Percentiles rank a stretch among this genome's conserved stretches.
Evolutionary conservation across 305 asterid species (phyloP).

Genomic region (Caryopteris hybrid): DNA sequence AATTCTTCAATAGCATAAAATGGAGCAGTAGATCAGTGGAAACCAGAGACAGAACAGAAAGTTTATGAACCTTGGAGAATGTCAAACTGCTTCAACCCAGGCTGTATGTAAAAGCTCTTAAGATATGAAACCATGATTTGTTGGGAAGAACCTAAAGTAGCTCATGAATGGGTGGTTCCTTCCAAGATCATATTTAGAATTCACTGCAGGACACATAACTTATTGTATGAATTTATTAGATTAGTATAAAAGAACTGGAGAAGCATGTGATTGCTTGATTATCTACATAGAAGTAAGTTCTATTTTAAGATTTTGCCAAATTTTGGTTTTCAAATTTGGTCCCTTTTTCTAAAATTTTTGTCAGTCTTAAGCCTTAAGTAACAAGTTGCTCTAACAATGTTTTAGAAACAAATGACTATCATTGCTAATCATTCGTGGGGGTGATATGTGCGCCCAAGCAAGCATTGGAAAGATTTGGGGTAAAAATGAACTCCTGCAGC

Average conservation of each 20-base stretch:
- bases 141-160: constrained; percentile 5
- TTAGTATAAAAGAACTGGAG: constrained; percentile 1
- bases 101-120: neutral
- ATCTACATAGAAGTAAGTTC: neutral
- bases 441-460: neutral
- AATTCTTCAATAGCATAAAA: neutral
- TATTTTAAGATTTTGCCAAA: neutral
- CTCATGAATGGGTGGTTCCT: neutral
- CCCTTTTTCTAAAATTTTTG: neutral
- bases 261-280: constrained; percentile 1
- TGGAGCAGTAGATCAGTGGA: neutral
- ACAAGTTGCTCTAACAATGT: neutral
- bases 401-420: neutral
- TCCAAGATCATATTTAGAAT: neutral
- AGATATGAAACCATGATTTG: neutral
- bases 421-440: neutral
- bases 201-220: neutral
- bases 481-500: neutral
- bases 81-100: constrained; percentile 9
- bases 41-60: neutral
- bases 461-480: neutral
- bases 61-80: neutral
- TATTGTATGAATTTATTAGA: neutral
- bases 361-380: constrained; percentile 3
- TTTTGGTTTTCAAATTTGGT: neutral